A percentile compares a stretch with the other conserved stretches of the same genome.
These are phyloP conservation scores for Lasiosphaeria hispida DNA, from an alignment of 495 filamentous ascomycete species.

Conservation along the genomic window DNA sequence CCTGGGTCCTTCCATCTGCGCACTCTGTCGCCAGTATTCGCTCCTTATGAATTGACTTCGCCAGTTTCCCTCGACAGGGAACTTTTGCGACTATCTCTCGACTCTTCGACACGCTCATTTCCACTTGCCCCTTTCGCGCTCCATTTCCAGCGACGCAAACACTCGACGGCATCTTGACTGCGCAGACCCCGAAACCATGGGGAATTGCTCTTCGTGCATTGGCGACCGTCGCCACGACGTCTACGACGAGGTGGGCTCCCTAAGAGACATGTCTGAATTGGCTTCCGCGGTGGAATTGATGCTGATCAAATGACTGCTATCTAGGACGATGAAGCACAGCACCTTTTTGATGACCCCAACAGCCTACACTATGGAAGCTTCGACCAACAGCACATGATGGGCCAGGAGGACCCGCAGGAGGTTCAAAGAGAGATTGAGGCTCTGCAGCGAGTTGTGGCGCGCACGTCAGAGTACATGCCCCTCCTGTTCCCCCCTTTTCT, in stretches of 20 bases:
- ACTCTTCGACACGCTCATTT: slow-evolving; percentile 14
- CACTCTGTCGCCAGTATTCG: slow-evolving; percentile 14
- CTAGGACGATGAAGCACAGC: slow-evolving; percentile 52
- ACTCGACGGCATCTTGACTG: background rate
- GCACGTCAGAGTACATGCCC: slow-evolving; percentile 52
- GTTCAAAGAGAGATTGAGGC: slow-evolving; percentile 58
- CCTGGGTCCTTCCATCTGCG: background rate
- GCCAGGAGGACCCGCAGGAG: slow-evolving; percentile 55
- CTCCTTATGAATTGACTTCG: slow-evolving; percentile 33
- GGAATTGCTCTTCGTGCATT: slow-evolving; percentile 47
- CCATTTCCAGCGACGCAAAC: background rate
- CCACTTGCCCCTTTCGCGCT: background rate
- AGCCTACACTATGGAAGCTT: slow-evolving; percentile 55
- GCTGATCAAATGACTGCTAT: slow-evolving; percentile 13
- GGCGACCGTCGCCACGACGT: slow-evolving; percentile 40
- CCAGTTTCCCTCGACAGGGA: slow-evolving; percentile 24
- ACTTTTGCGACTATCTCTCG: background rate
- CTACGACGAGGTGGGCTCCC: slow-evolving; percentile 39
- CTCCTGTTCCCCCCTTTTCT: slow-evolving; percentile 8
- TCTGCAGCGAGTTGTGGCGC: slow-evolving; percentile 53
- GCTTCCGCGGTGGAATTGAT: background rate
- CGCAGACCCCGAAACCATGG: slow-evolving; percentile 32
- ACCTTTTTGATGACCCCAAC: slow-evolving; percentile 55
- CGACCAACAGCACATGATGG: slow-evolving; percentile 46
- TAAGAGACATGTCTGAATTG: background rate